Evolutionary conservation across 78 protist species (phyloP).

Genomic region (Cavenderia fasciculata): DNA sequence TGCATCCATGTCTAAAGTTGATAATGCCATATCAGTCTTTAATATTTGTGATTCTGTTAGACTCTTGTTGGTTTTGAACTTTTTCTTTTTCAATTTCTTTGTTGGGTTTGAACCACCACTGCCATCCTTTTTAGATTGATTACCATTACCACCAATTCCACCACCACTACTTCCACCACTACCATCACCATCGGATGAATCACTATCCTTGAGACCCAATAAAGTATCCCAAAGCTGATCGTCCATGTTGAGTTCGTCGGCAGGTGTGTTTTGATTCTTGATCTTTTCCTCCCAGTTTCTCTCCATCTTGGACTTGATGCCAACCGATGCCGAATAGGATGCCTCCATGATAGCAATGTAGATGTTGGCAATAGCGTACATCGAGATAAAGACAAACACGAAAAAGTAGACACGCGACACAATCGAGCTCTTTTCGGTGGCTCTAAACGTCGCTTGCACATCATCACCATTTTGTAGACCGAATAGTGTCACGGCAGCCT

Average conservation of each 20-base stretch:
- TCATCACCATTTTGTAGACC: constrained; percentile 84
- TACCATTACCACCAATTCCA: background rate
- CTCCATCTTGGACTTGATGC: constrained; percentile 52
- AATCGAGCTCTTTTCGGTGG: constrained; percentile 51
- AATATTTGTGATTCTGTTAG: constrained; percentile 33
- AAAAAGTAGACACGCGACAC: constrained; percentile 63
- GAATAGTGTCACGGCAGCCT: constrained; percentile 73
- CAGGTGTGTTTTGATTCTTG: background rate
- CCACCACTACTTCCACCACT: background rate
- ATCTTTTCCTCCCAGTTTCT: constrained; percentile 41
- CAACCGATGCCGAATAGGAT: constrained; percentile 26
- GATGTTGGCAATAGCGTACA: constrained; percentile 76
- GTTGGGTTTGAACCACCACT: background rate
- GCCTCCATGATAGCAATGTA: constrained; percentile 82
- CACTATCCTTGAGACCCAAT: constrained; percentile 5
- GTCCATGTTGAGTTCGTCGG: constrained; percentile 63
- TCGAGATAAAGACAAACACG: constrained; percentile 60
- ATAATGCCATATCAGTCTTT: background rate
- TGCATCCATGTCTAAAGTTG: constrained; percentile 49
- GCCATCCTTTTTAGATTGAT: background rate
- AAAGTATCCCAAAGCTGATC: constrained; percentile 39
- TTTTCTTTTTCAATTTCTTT: background rate
- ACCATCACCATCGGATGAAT: background rate
- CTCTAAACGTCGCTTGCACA: constrained; percentile 70
- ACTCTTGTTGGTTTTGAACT: background rate